A percentile compares a stretch with the other conserved stretches of the same genome.
Conservation (phyloP, 768 basidiomycete species). For the Piloderma croceum region DNA sequence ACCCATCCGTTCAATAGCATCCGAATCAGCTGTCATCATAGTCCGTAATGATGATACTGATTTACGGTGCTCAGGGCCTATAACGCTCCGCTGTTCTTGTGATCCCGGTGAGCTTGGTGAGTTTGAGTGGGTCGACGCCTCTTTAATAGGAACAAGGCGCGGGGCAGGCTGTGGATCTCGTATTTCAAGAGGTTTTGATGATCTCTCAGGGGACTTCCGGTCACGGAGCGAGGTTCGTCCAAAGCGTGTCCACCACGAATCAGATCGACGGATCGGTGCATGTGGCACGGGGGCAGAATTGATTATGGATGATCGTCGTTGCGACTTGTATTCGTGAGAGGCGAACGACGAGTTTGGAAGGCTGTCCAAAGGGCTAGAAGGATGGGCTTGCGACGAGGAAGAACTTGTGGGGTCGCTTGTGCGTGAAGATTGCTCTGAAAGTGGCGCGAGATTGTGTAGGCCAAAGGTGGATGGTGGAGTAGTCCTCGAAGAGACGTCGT, state of each 20-base stretch:
- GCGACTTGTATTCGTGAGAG: not conserved
- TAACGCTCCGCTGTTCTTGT: conserved; percentile 4
- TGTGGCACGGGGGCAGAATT: conserved; percentile 32
- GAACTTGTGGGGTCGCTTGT: conserved; percentile 16
- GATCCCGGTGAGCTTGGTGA: conserved; percentile 14
- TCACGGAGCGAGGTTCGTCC: conserved; percentile 62
- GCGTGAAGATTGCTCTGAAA: conserved; percentile 29
- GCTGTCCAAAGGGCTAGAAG: conserved; percentile 18
- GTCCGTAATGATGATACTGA: conserved; percentile 48
- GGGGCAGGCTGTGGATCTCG: conserved; percentile 81
- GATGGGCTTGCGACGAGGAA: conserved; percentile 19
- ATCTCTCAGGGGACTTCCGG: conserved; percentile 39
- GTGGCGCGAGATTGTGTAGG: conserved; percentile 29
- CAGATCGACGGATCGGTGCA: conserved; percentile 54
- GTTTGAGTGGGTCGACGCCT: conserved; percentile 41
- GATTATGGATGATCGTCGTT: conserved; percentile 17
- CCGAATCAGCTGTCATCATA: conserved; percentile 61
- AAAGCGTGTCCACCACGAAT: conserved; percentile 78
- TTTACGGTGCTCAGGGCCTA: conserved; percentile 18
- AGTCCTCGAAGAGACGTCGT: conserved; percentile 8
- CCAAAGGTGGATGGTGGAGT: conserved; percentile 20
- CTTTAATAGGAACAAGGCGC: conserved; percentile 51
- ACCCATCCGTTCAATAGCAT: conserved; percentile 59
- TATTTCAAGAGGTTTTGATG: conserved; percentile 44
- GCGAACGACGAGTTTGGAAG: conserved; percentile 14